These are phyloP conservation scores for Apiotrichum akiyoshidainum DNA, from an alignment of 1,284 basidiomycete genomes.

Conservation along the genomic window DNA sequence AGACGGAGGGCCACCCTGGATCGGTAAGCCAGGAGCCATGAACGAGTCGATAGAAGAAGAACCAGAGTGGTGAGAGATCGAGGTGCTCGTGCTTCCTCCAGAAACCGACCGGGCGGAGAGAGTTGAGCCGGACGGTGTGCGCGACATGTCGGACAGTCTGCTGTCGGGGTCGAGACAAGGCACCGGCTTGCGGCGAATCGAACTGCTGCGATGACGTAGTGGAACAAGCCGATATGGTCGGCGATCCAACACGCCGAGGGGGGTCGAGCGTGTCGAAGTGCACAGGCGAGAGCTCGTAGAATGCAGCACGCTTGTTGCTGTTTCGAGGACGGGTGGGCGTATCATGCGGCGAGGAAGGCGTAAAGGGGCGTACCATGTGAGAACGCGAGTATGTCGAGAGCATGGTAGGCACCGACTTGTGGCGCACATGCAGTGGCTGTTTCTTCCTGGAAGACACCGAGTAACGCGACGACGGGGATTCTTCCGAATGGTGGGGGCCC, in stretches of 20 bases:
- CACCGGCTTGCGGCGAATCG: slow-evolving; percentile 18
- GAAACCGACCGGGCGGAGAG: neutral
- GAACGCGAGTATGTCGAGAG: neutral
- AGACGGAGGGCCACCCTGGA: neutral
- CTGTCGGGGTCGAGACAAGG: neutral
- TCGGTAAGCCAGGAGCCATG: neutral
- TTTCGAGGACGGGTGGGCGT: slow-evolving; percentile 1
- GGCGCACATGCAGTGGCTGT: neutral
- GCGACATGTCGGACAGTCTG: neutral
- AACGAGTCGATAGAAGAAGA: too few species aligned
- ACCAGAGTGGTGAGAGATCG: neutral
- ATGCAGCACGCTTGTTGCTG: neutral
- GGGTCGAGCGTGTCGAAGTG: neutral
- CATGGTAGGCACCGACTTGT: neutral
- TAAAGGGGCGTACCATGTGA: neutral
- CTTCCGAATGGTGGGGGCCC: neutral
- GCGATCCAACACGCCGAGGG: neutral
- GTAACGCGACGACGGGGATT: neutral
- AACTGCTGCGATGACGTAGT: slow-evolving; percentile 7
- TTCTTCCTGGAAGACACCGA: neutral
- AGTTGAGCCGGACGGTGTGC: neutral
- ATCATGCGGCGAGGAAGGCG: neutral
- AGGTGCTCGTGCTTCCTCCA: neutral
- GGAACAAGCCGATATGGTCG: neutral
- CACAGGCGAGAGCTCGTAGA: neutral